Conservation (phyloP, 805 yeast species). For the Sugiyamaella mastotermitis region DNA sequence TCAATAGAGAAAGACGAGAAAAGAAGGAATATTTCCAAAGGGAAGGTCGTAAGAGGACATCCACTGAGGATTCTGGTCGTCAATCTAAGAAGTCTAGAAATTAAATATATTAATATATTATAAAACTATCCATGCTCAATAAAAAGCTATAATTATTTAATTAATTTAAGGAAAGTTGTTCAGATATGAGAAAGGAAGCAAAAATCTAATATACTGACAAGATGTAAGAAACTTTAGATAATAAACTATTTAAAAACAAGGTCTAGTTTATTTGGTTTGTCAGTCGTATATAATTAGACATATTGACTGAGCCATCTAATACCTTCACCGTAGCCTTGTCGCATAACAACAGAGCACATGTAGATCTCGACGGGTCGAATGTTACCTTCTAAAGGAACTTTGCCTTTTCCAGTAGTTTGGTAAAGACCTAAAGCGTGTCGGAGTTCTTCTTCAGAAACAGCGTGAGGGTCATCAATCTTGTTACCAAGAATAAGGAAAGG, state of each 20-base stretch:
- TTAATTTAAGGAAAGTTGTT: too few species aligned
- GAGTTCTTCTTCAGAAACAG: conserved; percentile 91
- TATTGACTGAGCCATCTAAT: conserved; percentile 97
- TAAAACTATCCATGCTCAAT: too few species aligned
- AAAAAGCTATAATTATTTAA: too few species aligned
- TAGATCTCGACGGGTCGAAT: conserved; percentile 91
- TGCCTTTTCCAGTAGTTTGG: conserved; percentile 87
- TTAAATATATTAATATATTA: too few species aligned
- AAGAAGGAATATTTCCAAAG: conserved; percentile 72
- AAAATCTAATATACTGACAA: too few species aligned
- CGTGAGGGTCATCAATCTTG: conserved; percentile 90
- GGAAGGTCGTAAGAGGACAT: background rate
- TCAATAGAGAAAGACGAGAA: conserved; percentile 72
- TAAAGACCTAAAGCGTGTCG: conserved; percentile 83
- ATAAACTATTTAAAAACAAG: too few species aligned
- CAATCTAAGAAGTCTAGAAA: conserved; percentile 11
- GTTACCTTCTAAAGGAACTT: conserved; percentile 56
- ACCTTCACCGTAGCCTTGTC: conserved; percentile 98
- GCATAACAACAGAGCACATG: conserved; percentile 98
- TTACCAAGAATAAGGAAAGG: conserved; percentile 94
- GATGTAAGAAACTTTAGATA: too few species aligned
- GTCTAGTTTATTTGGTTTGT: too few species aligned
- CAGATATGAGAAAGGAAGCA: too few species aligned
- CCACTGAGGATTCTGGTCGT: conserved; percentile 5
- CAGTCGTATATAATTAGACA: too few species aligned